These are phyloP conservation scores for Quercus lobata DNA, from an alignment of 331 rosid genomes.

Conservation along the genomic window DNA sequence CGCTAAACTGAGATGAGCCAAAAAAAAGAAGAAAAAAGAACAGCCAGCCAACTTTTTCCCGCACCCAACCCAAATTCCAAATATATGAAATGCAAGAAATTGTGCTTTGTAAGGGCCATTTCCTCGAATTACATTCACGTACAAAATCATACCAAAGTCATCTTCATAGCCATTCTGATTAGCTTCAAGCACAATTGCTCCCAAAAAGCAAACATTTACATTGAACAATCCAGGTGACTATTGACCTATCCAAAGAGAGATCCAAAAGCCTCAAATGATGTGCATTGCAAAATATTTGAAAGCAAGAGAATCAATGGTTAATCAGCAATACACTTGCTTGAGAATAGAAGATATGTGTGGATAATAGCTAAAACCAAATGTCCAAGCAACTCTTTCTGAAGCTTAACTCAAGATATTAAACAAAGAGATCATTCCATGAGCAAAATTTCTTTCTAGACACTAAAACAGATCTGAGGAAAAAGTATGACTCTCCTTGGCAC, in stretches of 20 bases:
- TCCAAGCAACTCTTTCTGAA: background rate
- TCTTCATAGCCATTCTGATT: background rate
- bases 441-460: conserved; percentile 1
- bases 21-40: background rate
- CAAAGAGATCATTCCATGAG: background rate
- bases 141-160: background rate
- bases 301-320: background rate
- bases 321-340: background rate
- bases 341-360: background rate
- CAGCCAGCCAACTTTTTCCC: background rate
- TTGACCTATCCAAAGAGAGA: background rate
- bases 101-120: background rate
- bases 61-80: background rate
- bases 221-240: background rate
- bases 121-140: background rate
- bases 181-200: background rate
- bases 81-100: background rate
- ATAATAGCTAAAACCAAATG: background rate
- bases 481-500: conserved; percentile 17
- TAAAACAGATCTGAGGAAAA: conserved; percentile 1
- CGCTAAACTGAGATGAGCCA: background rate
- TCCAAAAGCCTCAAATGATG: background rate
- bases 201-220: background rate
- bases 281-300: background rate
- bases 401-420: background rate